Evolutionary conservation across 176 grass and related monocot genomes (phyloP).

Genomic region (Phoenix roebelenii): DNA sequence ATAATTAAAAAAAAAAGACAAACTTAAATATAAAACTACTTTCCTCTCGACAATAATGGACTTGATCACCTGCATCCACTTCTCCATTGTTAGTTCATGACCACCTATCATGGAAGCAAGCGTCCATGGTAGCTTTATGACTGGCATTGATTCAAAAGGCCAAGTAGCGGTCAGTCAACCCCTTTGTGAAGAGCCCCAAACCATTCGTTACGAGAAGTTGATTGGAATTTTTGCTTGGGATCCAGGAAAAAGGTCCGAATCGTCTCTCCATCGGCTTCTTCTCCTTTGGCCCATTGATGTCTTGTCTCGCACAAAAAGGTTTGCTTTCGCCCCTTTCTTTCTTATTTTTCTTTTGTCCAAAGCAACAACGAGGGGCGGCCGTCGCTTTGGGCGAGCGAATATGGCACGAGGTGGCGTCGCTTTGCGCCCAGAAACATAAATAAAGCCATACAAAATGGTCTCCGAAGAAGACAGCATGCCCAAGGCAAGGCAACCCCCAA

Average conservation of each 20-base stretch:
- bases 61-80: too few species aligned
- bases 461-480: constrained; percentile 15
- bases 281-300: not conserved
- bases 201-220: constrained; percentile 8
- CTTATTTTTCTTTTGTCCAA: not conserved
- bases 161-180: not conserved
- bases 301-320: not conserved
- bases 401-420: constrained; percentile 38
- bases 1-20: too few species aligned
- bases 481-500: constrained; percentile 1
- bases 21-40: too few species aligned
- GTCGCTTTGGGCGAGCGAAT: not conserved
- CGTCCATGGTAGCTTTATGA: too few species aligned
- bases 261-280: not conserved
- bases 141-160: too few species aligned
- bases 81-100: too few species aligned
- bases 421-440: constrained; percentile 31
- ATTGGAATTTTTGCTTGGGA: not conserved
- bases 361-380: constrained; percentile 1
- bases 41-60: too few species aligned
- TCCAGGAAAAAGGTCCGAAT: constrained; percentile 4
- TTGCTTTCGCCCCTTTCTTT: not conserved
- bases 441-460: constrained; percentile 18
- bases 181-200: not conserved
- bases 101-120: too few species aligned